Evolutionary conservation across 495 filamentous ascomycete genomes (phyloP).

Genomic region (Talaromyces stipitatus): DNA sequence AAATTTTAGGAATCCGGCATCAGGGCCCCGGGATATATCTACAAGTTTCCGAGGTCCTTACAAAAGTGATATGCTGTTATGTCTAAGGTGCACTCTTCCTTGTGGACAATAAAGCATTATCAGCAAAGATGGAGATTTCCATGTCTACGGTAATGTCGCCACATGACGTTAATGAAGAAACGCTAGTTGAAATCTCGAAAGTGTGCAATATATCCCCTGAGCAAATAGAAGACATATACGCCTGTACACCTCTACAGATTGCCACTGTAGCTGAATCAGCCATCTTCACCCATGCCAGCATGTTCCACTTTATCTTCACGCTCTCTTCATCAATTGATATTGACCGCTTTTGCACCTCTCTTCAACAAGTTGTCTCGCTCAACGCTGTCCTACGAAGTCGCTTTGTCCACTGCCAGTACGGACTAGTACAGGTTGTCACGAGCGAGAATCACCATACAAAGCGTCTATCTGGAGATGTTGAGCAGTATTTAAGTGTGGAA

Average conservation of each 20-base stretch:
- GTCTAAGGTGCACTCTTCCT: too few species aligned
- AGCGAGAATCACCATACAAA: not conserved
- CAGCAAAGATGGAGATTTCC: too few species aligned
- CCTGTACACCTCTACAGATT: slow-evolving; percentile 45
- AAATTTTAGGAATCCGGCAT: too few species aligned
- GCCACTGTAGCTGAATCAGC: slow-evolving; percentile 26
- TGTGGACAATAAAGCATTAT: too few species aligned
- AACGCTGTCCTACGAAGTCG: slow-evolving; percentile 30
- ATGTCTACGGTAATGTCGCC: not conserved
- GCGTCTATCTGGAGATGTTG: not conserved
- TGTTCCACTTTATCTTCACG: slow-evolving; percentile 22
- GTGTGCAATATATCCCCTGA: not conserved
- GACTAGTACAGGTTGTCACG: not conserved
- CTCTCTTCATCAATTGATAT: slow-evolving; percentile 31
- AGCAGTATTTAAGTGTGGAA: not conserved
- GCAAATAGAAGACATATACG: slow-evolving; percentile 27
- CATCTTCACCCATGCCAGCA: slow-evolving; percentile 27
- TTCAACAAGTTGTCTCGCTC: slow-evolving; percentile 26
- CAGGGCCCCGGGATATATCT: too few species aligned
- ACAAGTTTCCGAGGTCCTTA: too few species aligned
- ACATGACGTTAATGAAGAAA: not conserved
- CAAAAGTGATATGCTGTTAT: too few species aligned
- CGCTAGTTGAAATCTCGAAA: not conserved
- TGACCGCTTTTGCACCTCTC: slow-evolving; percentile 36
- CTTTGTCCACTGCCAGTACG: not conserved